Base-by-base conservation (phyloP, 108 stramenopile species). In the Conticribra guillardii region DNA sequence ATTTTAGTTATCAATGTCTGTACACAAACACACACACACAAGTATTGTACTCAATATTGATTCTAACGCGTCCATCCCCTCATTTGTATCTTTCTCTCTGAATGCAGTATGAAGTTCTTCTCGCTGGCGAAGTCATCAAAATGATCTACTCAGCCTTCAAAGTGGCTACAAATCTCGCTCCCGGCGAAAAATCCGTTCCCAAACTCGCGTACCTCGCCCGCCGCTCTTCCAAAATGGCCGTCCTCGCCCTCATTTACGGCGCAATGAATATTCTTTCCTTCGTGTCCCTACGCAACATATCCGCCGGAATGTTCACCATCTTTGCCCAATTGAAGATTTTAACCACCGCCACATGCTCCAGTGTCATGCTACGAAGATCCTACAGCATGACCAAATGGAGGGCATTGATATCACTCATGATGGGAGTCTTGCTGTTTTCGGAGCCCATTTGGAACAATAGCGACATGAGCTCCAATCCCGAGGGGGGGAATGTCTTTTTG, bases 321-420 rank as follows among this genome's bases (percentile, higher is more conserved):
- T 92, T 87, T 68, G 90, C 91, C 1, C 96, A 98, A 55, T 87
- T 92, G 73, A 98, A 98, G 62, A 95, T 98, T 51, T 75, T 98
- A 73, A 91, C 95, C 22, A 98, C 97, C 2, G 97, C 96, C n/a
- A 70, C 80, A 7, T 96, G 86, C 77, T 96, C 96, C 11, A 83
- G 85, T 18, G 16, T 96, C 15, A 79, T 98, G 46, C 67, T 98
- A 60, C 33, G 71, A 30, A 83, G 87, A 24, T 68, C 73, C 8
- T 93, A 96, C 74, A 92, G 92, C 33, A 76, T 81, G 81, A 86
- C 95, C 19, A 89, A 96, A 70, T 96, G 96, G 96, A 82, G 95
- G 60, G 92, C 97, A 16, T 76, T 98, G 64, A 63, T 94, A n/a
- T 76, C 84, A 2, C 72, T 98, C 26, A 92, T 95, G 79, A 60